Conservation (phyloP, 1,284 basidiomycete species). For the Ustanciosporium gigantosporum region DNA sequence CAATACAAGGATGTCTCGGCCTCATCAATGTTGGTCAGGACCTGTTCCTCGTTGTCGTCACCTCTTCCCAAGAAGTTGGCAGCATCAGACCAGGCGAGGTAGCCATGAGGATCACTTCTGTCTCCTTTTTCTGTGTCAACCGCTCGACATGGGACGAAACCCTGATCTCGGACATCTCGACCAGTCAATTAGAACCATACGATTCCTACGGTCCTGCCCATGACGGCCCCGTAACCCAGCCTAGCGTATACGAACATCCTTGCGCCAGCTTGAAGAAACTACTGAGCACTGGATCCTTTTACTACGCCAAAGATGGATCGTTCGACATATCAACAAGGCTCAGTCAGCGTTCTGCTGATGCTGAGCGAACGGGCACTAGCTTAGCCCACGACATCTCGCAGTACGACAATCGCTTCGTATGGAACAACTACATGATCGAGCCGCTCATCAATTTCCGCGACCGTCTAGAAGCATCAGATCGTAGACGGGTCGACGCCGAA, state of each 20-base stretch:
- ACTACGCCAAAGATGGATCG: slow-evolving; percentile 77
- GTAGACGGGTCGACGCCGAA: slow-evolving; percentile 69
- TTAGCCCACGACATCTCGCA: slow-evolving; percentile 22
- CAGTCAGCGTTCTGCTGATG: slow-evolving; percentile 62
- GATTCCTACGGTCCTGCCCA: slow-evolving; percentile 21
- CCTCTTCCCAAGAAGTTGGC: slow-evolving; percentile 39
- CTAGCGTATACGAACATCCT: slow-evolving; percentile 75
- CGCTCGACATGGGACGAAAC: slow-evolving; percentile 48
- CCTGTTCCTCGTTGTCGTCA: slow-evolving; percentile 51
- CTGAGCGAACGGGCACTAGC: slow-evolving; percentile 31
- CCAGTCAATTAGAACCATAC: slow-evolving; percentile 29
- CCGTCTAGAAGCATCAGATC: slow-evolving; percentile 71
- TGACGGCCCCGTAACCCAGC: slow-evolving; percentile 25
- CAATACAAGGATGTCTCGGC: slow-evolving; percentile 45
- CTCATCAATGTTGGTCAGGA: slow-evolving; percentile 55
- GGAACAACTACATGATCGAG: slow-evolving; percentile 81
- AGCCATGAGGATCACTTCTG: slow-evolving; percentile 42
- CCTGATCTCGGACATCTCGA: slow-evolving; percentile 14
- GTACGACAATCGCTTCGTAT: slow-evolving; percentile 66
- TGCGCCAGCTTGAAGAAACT: slow-evolving; percentile 88
- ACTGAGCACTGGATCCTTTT: slow-evolving; percentile 87
- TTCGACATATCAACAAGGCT: slow-evolving; percentile 73
- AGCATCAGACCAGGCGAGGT: slow-evolving; percentile 33
- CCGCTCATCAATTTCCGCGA: slow-evolving; percentile 80
- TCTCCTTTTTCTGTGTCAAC: slow-evolving; percentile 56